These are phyloP conservation scores for Marasmius sp. DNA, from an alignment of 1,284 basidiomycete genomes.

Conservation along the genomic window DNA sequence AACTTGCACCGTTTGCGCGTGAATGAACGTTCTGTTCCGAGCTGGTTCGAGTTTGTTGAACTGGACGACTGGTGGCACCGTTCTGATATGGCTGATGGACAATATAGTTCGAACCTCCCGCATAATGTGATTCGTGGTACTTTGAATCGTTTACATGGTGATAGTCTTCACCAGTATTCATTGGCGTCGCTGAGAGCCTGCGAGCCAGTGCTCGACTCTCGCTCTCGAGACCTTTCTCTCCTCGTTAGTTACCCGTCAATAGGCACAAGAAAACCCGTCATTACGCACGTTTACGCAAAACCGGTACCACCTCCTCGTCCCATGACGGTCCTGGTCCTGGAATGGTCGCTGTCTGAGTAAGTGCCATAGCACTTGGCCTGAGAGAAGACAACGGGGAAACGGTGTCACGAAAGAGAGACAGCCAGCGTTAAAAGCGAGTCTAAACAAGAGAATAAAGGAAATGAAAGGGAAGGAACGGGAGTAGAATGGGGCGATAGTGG, in stretches of 20 bases:
- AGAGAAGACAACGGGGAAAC: neutral
- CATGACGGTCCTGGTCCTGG: slow-evolving; percentile 52
- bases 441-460: neutral
- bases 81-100: neutral
- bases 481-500: neutral
- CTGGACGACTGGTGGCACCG: neutral
- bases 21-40: slow-evolving; percentile 2
- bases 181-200: slow-evolving; percentile 71
- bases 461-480: neutral
- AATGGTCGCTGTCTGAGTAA: slow-evolving; percentile 51
- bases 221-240: slow-evolving; percentile 60
- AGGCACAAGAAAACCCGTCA: slow-evolving; percentile 4
- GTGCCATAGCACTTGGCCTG: slow-evolving; percentile 32
- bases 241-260: slow-evolving; percentile 7
- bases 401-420: neutral
- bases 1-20: slow-evolving; percentile 3
- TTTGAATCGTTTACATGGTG: slow-evolving; percentile 11
- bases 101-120: neutral
- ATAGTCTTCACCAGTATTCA: slow-evolving; percentile 48
- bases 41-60: neutral
- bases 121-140: neutral
- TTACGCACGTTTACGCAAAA: slow-evolving; percentile 63
- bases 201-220: slow-evolving; percentile 71
- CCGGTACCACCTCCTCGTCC: slow-evolving; percentile 72
- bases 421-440: neutral